Percentiles rank a stretch among this genome's conserved stretches.
phyloP scores from a whole-genome alignment of 306 rosid species.

The Cercis canadensis region DNA sequence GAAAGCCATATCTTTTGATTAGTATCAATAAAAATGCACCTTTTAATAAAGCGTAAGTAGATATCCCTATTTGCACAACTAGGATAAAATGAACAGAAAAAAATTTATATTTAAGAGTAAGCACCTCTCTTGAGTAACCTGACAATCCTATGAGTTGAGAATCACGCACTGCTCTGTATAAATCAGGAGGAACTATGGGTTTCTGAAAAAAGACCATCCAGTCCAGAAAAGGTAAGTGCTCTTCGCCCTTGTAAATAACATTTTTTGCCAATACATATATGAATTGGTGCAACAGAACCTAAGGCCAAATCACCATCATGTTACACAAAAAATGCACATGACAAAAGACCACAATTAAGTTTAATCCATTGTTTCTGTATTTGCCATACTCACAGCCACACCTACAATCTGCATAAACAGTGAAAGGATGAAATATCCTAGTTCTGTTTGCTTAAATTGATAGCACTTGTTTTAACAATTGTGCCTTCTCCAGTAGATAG shows the following conservation, averaged over 20 bases:
- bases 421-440: neutral
- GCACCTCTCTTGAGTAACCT: constrained; percentile 94
- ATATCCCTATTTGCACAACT: too few relatives aligned
- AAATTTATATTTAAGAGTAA: constrained; percentile 36
- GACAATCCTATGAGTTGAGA: constrained; percentile 94
- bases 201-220: constrained; percentile 62
- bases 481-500: neutral
- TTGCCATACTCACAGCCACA: neutral
- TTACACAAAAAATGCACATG: neutral
- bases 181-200: constrained; percentile 78
- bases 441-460: neutral
- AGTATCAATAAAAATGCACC: neutral
- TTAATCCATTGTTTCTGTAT: neutral
- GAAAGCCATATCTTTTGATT: neutral
- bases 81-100: constrained; percentile 1
- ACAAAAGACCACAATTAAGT: constrained; percentile 3
- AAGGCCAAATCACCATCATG: too few relatives aligned
- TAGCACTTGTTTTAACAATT: too few relatives aligned
- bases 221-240: constrained; percentile 27
- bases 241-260: constrained; percentile 31
- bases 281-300: neutral
- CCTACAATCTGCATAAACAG: neutral
- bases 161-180: constrained; percentile 83
- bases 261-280: constrained; percentile 24
- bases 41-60: constrained; percentile 2